Conservation (phyloP, 768 basidiomycete species). For the Russula sp. region DNA sequence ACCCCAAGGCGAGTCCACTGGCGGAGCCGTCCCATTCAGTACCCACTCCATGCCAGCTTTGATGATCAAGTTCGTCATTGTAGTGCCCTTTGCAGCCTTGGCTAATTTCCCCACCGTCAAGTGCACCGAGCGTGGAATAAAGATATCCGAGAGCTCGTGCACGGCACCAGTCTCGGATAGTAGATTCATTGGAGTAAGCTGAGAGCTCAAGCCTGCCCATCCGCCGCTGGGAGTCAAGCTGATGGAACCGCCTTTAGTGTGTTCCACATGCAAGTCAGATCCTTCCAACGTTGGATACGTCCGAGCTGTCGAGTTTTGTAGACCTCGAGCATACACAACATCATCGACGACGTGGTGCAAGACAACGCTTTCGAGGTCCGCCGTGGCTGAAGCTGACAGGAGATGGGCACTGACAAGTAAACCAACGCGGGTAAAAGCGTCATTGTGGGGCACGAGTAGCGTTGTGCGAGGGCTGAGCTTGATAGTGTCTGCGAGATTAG, state of each 20-base stretch:
- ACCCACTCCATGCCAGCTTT: slow-evolving; percentile 91
- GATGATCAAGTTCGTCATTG: slow-evolving; percentile 78
- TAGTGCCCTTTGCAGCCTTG: slow-evolving; percentile 80
- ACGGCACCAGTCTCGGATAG: slow-evolving; percentile 88
- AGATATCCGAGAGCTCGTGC: slow-evolving; percentile 78
- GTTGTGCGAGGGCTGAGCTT: slow-evolving; percentile 64
- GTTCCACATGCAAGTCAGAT: slow-evolving; percentile 67
- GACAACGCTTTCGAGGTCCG: slow-evolving; percentile 77
- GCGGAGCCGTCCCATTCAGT: slow-evolving; percentile 76
- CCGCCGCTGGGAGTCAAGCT: slow-evolving; percentile 63
- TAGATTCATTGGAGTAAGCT: slow-evolving; percentile 53
- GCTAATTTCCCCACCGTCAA: slow-evolving; percentile 87
- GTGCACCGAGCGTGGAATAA: slow-evolving; percentile 83
- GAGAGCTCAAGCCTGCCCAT: slow-evolving; percentile 64
- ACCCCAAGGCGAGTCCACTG: slow-evolving; percentile 63
- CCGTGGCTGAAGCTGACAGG: slow-evolving; percentile 66
- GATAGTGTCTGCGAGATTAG: slow-evolving; percentile 67
- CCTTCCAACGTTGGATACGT: slow-evolving; percentile 83
- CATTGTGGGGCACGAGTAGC: slow-evolving; percentile 82
- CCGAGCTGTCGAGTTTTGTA: slow-evolving; percentile 59
- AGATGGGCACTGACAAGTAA: slow-evolving; percentile 81
- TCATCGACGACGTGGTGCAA: slow-evolving; percentile 79
- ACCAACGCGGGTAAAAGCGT: slow-evolving; percentile 85
- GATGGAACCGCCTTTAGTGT: slow-evolving; percentile 43
- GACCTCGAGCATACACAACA: slow-evolving; percentile 61